A percentile compares a stretch with the other conserved stretches of the same genome.
phyloP scores from a whole-genome alignment of 331 rosid species.

The Pyrus hybrid region DNA sequence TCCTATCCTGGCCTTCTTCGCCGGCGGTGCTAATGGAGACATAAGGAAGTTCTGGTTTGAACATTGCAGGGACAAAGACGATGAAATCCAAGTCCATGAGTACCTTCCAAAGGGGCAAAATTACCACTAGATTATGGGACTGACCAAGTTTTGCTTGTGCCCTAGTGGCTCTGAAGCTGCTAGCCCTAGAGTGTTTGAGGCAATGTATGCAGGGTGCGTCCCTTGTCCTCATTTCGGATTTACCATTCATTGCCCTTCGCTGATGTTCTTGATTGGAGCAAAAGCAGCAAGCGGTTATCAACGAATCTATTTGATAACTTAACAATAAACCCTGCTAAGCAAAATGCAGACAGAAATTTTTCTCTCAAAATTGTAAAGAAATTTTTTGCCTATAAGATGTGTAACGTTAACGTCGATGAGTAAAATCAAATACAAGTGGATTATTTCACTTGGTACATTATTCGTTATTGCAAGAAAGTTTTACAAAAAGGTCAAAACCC shows the following conservation, averaged over 20 bases:
- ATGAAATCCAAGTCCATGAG: conserved; percentile 23
- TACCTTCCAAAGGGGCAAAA: conserved; percentile 21
- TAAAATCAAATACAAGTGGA: not conserved
- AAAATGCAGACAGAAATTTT: too few species aligned
- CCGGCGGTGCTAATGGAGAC: conserved; percentile 26
- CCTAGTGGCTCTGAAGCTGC: conserved; percentile 28
- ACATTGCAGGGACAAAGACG: conserved; percentile 21
- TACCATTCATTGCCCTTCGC: conserved; percentile 13
- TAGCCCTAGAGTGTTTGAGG: conserved; percentile 25
- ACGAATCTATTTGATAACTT: not conserved
- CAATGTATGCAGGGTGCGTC: conserved; percentile 24
- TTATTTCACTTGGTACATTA: not conserved
- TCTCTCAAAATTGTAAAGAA: too few species aligned
- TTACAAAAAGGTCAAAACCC: not conserved
- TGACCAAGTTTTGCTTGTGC: conserved; percentile 22
- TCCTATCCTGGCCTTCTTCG: conserved; percentile 19
- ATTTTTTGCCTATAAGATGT: too few species aligned
- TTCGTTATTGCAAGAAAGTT: conserved; percentile 1
- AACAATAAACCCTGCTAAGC: not conserved
- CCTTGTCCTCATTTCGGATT: conserved; percentile 18
- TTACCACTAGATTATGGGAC: conserved; percentile 22
- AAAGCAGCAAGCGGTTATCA: not conserved
- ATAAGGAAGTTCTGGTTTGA: conserved; percentile 18
- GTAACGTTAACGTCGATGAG: not conserved
- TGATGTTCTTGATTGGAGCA: conserved; percentile 26